Conservation (phyloP, 2,329 filamentous ascomycete species). For the Cladosporium sp. region DNA sequence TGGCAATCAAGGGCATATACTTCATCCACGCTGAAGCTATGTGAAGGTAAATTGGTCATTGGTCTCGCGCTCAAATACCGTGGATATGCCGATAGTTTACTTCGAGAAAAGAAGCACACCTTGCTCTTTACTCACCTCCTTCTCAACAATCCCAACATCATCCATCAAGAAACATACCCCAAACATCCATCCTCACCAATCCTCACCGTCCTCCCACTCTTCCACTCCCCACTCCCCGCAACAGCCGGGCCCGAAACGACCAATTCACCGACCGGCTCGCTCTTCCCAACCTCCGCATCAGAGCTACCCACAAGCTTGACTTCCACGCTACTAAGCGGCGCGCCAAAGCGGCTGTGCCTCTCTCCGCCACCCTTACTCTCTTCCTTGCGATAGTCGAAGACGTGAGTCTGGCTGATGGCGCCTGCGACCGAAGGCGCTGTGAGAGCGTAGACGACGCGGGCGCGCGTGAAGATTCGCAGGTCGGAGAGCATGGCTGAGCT, state of each 20-base stretch:
- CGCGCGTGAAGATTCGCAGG: conserved; percentile 73
- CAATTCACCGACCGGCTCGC: conserved; percentile 48
- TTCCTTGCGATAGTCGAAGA: conserved; percentile 75
- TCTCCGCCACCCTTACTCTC: conserved; percentile 25
- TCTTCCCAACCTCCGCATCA: conserved; percentile 60
- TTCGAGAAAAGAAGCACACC: no score
- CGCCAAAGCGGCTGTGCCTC: conserved; percentile 67
- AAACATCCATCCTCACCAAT: conserved; percentile 13
- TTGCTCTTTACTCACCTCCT: neutral
- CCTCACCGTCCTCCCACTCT: neutral
- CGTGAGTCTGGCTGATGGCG: conserved; percentile 78
- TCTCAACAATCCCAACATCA: neutral
- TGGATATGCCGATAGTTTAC: no score
- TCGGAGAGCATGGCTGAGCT: conserved; percentile 71
- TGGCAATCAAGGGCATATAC: no score
- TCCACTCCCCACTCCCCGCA: conserved; percentile 56
- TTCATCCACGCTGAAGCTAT: no score
- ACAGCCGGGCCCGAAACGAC: conserved; percentile 70
- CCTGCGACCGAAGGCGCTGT: conserved; percentile 81
- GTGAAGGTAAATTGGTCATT: no score
- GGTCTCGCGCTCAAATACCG: no score
- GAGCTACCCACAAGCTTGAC: conserved; percentile 47
- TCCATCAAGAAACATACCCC: conserved; percentile 2
- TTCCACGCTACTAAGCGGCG: conserved; percentile 76
- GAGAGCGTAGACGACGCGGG: conserved; percentile 80